Evolutionary conservation across 2,329 filamentous ascomycete genomes (phyloP), one percentile per base, ranked within the genome.

Genomic region (Epichloe bromicola): DNA sequence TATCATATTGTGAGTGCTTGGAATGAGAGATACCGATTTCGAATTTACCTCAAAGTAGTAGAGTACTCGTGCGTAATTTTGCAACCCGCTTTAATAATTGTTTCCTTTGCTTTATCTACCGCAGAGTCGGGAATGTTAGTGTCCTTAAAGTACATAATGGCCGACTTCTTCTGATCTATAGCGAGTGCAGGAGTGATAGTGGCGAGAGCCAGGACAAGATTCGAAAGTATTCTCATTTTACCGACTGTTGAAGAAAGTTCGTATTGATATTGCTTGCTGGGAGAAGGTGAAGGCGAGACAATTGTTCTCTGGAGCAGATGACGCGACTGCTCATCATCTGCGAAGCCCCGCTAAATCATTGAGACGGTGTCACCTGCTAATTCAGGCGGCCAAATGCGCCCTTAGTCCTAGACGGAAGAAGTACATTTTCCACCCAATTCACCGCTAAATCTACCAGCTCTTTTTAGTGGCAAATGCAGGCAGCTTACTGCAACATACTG

Each of bases 61-160:
- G 71, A 70, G 67, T 88, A 93, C 61, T 83, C 78, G 70, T 94
- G 88, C 20, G 85, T 93, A 59, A 95, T 88, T 47, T 78, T 68
- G 39, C 87, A 88, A 47, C 86, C 86, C 39, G 82, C 82, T 44
- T 82, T 73, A 49, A 74, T 68, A 59, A 95, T 82, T 2, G 79
- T 78, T 41, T 83, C 68, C 72, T 85, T 93, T 43, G 87, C 88
- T 51, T 85, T 67, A 20, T 81, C 70, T 34, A 95, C 66, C 37
- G 94, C 71, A 37, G 73, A 74, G 56, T 84, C 71, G 19, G 88
- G 83, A 3, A 70, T 59, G 14, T 82, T 85, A 46, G 79, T 74
- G 48, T 82, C 72, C 23, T 85, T 80, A 63, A 88, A 95, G 61
- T 78, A 87, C 61, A 96, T 75, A 59, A 96, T 82, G 56, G 94